These are phyloP conservation scores for Alternaria angustiovoidea DNA, from an alignment of 2,329 filamentous ascomycete species.

Conservation along the genomic window DNA sequence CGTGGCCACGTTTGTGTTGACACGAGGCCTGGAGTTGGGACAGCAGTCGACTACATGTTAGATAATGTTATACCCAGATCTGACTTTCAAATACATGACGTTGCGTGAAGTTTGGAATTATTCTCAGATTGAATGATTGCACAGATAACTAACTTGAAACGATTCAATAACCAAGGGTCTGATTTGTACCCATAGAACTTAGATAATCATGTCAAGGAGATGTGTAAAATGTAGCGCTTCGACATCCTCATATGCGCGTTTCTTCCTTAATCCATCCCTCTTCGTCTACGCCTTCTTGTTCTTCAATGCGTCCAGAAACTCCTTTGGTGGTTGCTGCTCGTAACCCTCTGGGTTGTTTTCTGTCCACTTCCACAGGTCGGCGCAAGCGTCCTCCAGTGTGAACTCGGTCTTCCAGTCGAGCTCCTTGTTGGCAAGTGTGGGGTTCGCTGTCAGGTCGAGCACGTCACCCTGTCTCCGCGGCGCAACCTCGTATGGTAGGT, in stretches of 20 bases:
- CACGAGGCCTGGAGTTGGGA: background rate
- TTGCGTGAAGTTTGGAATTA: background rate
- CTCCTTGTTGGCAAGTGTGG: conserved; percentile 84
- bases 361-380: conserved; percentile 96
- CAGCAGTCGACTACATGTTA: background rate
- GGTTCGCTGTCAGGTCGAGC: conserved; percentile 92
- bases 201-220: background rate
- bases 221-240: background rate
- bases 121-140: background rate
- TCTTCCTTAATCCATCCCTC: background rate
- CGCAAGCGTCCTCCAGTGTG: conserved; percentile 90
- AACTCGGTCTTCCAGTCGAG: conserved; percentile 90
- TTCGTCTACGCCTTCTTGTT: conserved; percentile 32
- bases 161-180: background rate
- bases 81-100: background rate
- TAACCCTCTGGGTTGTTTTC: conserved; percentile 97
- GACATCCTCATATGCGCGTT: background rate
- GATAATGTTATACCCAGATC: background rate
- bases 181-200: background rate
- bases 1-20: background rate
- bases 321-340: conserved; percentile 85
- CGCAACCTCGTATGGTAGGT: conserved; percentile 86
- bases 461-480: conserved; percentile 87
- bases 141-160: background rate
- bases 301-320: conserved; percentile 70